Evolutionary conservation across 805 yeast genomes (phyloP), one percentile per base, ranked within the genome.

Genomic region (Kodamaea neixiangensis): DNA sequence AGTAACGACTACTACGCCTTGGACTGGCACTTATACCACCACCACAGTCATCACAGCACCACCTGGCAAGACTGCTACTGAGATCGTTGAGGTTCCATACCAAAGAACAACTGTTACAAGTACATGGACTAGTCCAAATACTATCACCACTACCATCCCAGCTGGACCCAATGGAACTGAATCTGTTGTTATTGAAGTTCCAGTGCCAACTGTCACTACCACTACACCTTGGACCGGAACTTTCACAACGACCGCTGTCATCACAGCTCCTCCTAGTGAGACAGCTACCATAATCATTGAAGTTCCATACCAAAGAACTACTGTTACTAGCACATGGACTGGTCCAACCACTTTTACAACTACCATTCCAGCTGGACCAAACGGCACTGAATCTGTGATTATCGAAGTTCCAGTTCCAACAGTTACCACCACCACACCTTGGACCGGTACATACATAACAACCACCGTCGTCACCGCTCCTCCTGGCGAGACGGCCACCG

Each of bases 141-240:
- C 9, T 6, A 7, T 25, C 3, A 39, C 43, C 13, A 39, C 31
- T 25, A 25, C 17, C 13, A 35, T 35, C 13, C 39, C 39, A 10
- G 39, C 39, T 25, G 31, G 31, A 7, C 31, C 31, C 3, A 25
- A 25, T 7, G 54, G 47, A 13, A 51, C 54, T 19, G 51, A 33
- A 6, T 45, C 56, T 3, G 51, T 51, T 10, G 38, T 51, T 33
- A 35, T 51, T 19, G 54, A 51, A 39, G 51, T 44, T 5, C 54
- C 54, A 9, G 47, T 38, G 10, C 59, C 60, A 14, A 52, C 56
- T n/a, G 43, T 43, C 7, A 58, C 60, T 3, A 34, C 47, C 5
- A 60, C 64, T 10, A 21, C 51, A 14, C 47, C 59, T 2, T 35
- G 54, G 60, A 56, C 61, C 4, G 58, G 61, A 7, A 5, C 31